Evolutionary conservation across 805 yeast species (phyloP), one percentile per base, ranked within the genome.

Genomic region (Millerozyma acaciae): DNA sequence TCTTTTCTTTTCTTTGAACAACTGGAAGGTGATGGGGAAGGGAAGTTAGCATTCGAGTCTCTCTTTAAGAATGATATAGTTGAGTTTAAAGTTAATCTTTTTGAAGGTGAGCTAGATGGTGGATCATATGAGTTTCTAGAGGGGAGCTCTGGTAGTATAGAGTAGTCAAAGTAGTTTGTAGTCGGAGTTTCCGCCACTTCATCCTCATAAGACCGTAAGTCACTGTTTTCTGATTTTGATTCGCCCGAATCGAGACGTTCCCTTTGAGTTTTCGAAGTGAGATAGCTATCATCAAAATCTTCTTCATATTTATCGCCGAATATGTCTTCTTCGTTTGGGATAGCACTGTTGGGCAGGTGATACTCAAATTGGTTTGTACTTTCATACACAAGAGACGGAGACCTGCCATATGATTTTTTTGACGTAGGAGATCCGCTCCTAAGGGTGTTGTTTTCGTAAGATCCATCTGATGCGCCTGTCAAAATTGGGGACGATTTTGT

Each of bases 21-120:
- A 4, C 34, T 26, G 4, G 35, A 13, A 4, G 28, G 21, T 4
- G 44, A 17, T 18, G 36, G 17, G 5, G 30, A 24, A 16, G 21
- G 18, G 3, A 28, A 9, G 12, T 20, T 20, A n/a, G 33, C 16
- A 19, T 27, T 33, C 4, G 35, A 32, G 8, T 43, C 41, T 12
- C 41, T 49, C 56, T 32, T 68, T 62, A 36, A 66, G 73, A 64
- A 65, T 5, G 50, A 63, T 26, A 51, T 57, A 17, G 58, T 45
- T 19, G 47, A 55, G 47, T 33, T 51, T 38, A 44, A 40, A 1
- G 53, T 42, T 33, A 44, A 28, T 23, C 45, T 33, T 21, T 44
- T 45, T 6, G 45, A 37, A 4, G 53, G 49, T 4, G 52, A 43
- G 14, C 34, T 12, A n/a, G 14, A 10, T 24, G 19, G 20, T n/a